Evolutionary conservation across 768 basidiomycete genomes (phyloP), one percentile per base, ranked within the genome.

Genomic region (Lentinus tigrinus): DNA sequence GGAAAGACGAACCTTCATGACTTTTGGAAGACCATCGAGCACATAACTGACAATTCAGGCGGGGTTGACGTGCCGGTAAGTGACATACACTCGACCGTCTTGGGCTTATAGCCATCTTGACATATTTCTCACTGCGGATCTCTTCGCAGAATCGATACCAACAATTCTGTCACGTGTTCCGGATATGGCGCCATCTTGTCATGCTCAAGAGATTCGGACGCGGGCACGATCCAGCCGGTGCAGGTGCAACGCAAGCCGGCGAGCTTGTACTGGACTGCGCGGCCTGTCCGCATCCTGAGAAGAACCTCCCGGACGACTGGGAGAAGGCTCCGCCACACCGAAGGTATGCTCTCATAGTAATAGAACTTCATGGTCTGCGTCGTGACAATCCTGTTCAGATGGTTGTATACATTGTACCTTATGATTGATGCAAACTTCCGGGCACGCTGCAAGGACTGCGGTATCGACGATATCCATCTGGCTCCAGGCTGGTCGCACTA

Each of bases 1-100:
- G 72, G 67, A 0, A 77, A 77, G 56, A 40, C 66, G 2, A 74
- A 71, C 0, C 64, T 56, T 0, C 74, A 65, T 40, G 71, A 75
- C 43, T 77, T 70, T 56, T 75, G 72, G 48, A 54, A 62, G 1
- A 47, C 66, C 0, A 44, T 77, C 1, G 56, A 47, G 1, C 60
- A 64, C 8, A 27, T 59, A 13, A 72, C 71, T 0, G 70, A 76
- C 43, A 76, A 75, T 51, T 67, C 65, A 0, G 71, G 72, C 0
- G 53, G 61, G 0, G 27, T 0, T 0, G 39, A 50, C 8, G 28
- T 23, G 1, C 43, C 53, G 14, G 67, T 69, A 34, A 31, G 59
- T 61, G 6, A 2, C 14, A 16, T 39, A 6, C n/a, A n/a, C n/a
- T 31, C 51, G 34, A 19, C 26, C 10, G 4, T n/a, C 36, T 37